A percentile compares a stretch with the other conserved stretches of the same genome.
Conservation (phyloP, 73 alveolate genomes). For the Uronychia setigera region DNA sequence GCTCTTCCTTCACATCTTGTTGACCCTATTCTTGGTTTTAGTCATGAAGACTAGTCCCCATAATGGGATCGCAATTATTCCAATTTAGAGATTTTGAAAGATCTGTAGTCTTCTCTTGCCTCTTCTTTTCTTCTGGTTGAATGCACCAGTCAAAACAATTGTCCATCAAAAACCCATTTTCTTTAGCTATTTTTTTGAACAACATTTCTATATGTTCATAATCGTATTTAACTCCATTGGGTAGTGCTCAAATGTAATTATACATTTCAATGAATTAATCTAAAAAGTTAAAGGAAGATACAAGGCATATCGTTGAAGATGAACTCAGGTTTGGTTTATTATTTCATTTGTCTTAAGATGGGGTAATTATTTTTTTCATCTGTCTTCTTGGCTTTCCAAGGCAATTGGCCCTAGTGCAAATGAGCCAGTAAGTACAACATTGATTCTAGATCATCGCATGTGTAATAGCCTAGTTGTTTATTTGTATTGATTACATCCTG, state of each 20-base stretch:
- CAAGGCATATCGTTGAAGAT: neutral
- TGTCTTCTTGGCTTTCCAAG: conserved; percentile 43
- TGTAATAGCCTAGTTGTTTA: neutral
- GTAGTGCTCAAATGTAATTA: neutral
- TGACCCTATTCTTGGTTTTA: too few relatives aligned
- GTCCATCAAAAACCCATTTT: neutral
- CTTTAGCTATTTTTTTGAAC: neutral
- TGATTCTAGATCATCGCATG: conserved; percentile 77
- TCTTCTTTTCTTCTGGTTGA: neutral
- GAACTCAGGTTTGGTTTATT: neutral
- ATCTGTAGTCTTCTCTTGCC: neutral
- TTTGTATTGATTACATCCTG: neutral
- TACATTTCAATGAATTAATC: neutral
- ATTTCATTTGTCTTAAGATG: neutral
- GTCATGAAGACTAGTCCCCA: too few relatives aligned
- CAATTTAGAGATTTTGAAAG: neutral
- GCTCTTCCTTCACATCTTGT: too few relatives aligned
- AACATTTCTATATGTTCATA: neutral
- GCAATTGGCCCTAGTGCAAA: conserved; percentile 66
- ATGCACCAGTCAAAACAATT: neutral
- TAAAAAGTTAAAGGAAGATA: neutral
- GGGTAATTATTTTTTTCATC: neutral
- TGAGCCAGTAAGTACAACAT: conserved; percentile 73
- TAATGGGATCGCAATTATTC: neutral
- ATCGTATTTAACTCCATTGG: neutral